Base-by-base conservation (phyloP, 2,329 filamentous ascomycete genomes). In the Pochonia chlamydosporia region DNA sequence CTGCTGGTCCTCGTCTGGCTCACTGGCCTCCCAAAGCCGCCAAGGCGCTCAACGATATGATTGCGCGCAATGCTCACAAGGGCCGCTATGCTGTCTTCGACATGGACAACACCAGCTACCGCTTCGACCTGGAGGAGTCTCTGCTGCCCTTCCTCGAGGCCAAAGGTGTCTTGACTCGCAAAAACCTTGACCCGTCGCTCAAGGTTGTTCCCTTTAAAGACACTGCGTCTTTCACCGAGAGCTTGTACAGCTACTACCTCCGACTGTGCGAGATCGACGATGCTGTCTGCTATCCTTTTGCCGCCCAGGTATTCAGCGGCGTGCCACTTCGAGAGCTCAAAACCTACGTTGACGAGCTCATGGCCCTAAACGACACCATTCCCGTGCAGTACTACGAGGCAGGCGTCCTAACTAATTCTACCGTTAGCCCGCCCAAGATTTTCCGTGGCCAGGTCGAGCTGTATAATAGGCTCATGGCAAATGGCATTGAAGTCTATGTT, bases 81-180 rank as follows among this genome's bases (percentile, higher is more conserved):
- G 63, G 64, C 21, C 60, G 61, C 44, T 70, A 67, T 39, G 67
- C 68, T 11, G 60, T 66, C 21, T 70, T 70, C 40, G 67, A 72
- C 57, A 71, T 72, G 69, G 70, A 72, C 60, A 72, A 72, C 56
- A 72, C 70, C 3, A 65, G 63, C 51, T 72, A 65, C 31, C 62
- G 61, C 42, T 70, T 59, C 43, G 70, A 72, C 44, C 52, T 72
- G 10, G 68, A 72, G 47, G 70, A 72, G 56, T 69, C 67, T 2
- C 57, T 72, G 44, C 56, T 72, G 44, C 68, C 70, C 2, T 72
- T 57, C 37, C 67, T 72, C 42, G 70, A 72, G 51, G 65, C 62
- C 58, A 64, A 61, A 46, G 66, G 66, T 31, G 57, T 72, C 37
- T 44, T 72, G 20, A 69, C 66, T 2, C 65, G 70, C 47, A 64